These are phyloP conservation scores for Pseudogymnoascus sp. DNA, from an alignment of 2,329 filamentous ascomycete genomes.

Conservation along the genomic window DNA sequence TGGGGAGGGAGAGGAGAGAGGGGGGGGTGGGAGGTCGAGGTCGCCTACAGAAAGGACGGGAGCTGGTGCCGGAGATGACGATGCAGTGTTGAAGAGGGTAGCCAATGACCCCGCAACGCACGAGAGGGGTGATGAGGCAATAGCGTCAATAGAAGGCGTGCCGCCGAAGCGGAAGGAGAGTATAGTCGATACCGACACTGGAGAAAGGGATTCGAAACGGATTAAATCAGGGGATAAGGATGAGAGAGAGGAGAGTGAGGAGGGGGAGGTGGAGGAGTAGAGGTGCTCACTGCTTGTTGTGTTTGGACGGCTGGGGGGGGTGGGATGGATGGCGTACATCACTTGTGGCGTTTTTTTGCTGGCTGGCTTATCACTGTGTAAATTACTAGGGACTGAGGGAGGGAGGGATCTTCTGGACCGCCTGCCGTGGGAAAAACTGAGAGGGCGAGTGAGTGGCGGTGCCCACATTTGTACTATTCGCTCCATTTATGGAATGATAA, in stretches of 20 bases:
- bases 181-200: slow-evolving; percentile 9
- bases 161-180: slow-evolving; percentile 13
- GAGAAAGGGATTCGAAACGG: slow-evolving; percentile 13
- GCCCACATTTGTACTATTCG: not conserved
- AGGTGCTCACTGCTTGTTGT: not conserved
- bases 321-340: not conserved
- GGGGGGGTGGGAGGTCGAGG: not conserved
- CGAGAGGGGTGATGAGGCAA: slow-evolving; percentile 11
- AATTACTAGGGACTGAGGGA: not conserved
- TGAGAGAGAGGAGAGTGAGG: slow-evolving; percentile 17
- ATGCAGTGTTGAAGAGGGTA: slow-evolving; percentile 19
- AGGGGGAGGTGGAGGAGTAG: slow-evolving; percentile 21
- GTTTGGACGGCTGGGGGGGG: not conserved
- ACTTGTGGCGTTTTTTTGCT: not conserved
- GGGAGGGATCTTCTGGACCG: not conserved
- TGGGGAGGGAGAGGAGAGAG: not conserved
- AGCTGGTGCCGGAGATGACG: slow-evolving; percentile 4
- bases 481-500: not conserved
- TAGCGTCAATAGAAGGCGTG: not conserved
- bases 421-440: not conserved
- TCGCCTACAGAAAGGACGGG: not conserved
- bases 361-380: not conserved
- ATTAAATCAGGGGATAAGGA: slow-evolving; percentile 9
- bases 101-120: slow-evolving; percentile 24
- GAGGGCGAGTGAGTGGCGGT: not conserved